A percentile compares a stretch with the other conserved stretches of the same genome.
Conservation (phyloP, 73 alveolate genomes). For the Stentor roeselii region DNA sequence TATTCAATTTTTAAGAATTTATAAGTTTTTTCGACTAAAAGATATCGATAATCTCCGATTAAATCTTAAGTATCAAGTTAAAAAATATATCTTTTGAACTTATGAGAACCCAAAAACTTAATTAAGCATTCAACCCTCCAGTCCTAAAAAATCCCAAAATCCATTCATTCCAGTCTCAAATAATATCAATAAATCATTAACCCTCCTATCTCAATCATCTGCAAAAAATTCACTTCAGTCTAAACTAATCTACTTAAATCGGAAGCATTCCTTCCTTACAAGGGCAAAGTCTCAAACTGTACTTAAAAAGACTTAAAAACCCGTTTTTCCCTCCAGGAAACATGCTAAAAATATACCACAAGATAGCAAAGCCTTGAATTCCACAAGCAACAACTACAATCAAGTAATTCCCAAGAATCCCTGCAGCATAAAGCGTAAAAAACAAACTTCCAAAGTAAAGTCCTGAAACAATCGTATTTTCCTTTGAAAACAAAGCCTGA, state of each 20-base stretch:
- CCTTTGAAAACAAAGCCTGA: constrained; percentile 6
- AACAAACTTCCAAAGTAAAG: neutral
- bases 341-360: constrained; percentile 23
- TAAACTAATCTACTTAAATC: neutral
- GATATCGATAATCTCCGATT: no score
- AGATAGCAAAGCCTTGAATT: neutral
- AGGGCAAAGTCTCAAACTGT: constrained; percentile 10
- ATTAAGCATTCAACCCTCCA: no score
- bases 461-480: neutral
- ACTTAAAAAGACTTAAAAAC: neutral
- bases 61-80: no score
- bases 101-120: no score
- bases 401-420: neutral
- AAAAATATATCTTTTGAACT: no score
- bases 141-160: no score
- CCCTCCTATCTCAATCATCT: neutral
- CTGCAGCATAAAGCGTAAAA: constrained; percentile 6
- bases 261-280: neutral
- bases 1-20: no score
- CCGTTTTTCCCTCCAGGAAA: constrained; percentile 21
- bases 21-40: no score
- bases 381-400: neutral
- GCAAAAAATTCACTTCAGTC: neutral
- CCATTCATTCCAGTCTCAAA: no score
- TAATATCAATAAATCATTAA: no score